Evolutionary conservation across 129 eudicot genomes (phyloP), one percentile per base, ranked within the genome.

Genomic region (Mikania micrantha): DNA sequence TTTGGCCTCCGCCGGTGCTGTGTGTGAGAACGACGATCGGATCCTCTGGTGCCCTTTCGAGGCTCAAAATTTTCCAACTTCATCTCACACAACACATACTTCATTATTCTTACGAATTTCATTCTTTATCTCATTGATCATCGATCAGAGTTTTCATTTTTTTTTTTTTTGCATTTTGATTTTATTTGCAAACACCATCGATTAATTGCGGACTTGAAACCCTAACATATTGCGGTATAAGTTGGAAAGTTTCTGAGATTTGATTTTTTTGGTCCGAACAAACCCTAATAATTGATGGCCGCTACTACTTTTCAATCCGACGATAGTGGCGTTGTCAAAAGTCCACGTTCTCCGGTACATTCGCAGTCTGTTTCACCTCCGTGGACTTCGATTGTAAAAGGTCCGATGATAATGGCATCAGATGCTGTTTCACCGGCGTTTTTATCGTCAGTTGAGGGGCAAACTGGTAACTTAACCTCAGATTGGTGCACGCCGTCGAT

Each of bases 331-430:
- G 66, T 39, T 9, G 39, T 47, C 40, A 63, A 64, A 53, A 76
- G 53, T 47, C 64, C 74, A 13, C 48, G 52, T 19, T 45, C 70
- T 9, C 27, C 77, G 13, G 73, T 52, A 27, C 69, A 54, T 13
- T 65, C 38, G 35, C 77, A 38, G 11, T 60, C 74, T 25, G 77
- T 64, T 71, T 59, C 75, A 45, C 53, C 81, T 11, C 83, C 80
- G 40, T 79, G 84, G 84, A 71, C 60, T 24, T 74, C 78, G 71
- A 45, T 83, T 19, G 84, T 79, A 10, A 75, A 77, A 22, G 76
- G 73, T 9, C 25, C 74, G 19, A 38, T 48, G 74, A 65, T 69
- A 10, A 31, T 52, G 15, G 76, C 42, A 21, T 38, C 75, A 1
- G 87, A 75, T 42, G 31, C 68, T 9, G 64, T 60, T 80, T 60